Percentiles rank a stretch among this genome's conserved stretches.
Conservation (phyloP, 148 eudicot species). For the Heliamphora exappendiculata region DNA sequence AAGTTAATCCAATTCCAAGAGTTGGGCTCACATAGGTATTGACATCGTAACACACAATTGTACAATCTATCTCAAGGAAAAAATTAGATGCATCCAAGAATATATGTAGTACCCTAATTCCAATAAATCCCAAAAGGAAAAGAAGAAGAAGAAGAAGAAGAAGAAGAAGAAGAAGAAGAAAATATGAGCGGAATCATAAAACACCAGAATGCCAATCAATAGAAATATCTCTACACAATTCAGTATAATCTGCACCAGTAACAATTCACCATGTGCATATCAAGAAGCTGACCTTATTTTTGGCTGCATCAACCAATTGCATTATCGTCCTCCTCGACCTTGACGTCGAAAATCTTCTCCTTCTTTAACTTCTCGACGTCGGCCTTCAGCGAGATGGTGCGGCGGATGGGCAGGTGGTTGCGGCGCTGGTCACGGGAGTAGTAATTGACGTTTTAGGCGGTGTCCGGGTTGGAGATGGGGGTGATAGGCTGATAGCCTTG, state of each 20-base stretch:
- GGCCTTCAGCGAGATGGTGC: conserved; percentile 53
- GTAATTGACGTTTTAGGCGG: conserved; percentile 72
- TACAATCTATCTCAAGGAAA: neutral
- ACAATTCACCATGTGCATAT: neutral
- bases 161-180: no score
- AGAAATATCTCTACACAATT: neutral
- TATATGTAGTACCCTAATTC: neutral
- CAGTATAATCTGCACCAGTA: neutral
- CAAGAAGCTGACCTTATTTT: conserved; percentile 20
- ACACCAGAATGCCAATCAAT: no score
- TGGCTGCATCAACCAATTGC: conserved; percentile 60
- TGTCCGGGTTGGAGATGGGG: conserved; percentile 60
- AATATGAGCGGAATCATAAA: no score
- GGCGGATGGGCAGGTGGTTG: conserved; percentile 57
- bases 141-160: no score
- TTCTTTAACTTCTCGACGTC: conserved; percentile 57
- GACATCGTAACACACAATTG: neutral
- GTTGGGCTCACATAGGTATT: no score
- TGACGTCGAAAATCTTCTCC: conserved; percentile 45
- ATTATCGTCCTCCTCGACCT: conserved; percentile 49
- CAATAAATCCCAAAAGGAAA: neutral
- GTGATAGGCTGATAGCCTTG: conserved; percentile 56
- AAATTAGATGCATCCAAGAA: neutral
- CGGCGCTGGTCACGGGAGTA: conserved; percentile 68
- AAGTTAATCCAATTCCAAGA: no score